Conservation (phyloP, 2,329 filamentous ascomycete genomes). For the Davidsoniella neocaledoniae region DNA sequence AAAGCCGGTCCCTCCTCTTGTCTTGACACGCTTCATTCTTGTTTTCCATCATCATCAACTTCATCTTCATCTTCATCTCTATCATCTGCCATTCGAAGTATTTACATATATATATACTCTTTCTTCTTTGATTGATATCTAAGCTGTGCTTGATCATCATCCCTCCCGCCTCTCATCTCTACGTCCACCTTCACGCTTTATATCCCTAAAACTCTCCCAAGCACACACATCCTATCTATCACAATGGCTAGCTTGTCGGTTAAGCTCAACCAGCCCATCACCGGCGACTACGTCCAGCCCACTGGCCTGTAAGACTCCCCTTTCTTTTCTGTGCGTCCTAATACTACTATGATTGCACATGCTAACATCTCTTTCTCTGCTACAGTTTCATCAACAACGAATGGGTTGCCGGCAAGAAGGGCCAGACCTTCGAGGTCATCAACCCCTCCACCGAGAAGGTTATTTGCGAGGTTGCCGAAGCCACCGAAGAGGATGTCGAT, state of each 20-base stretch:
- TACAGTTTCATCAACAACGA: constrained; percentile 81
- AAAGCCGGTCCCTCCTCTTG: constrained; percentile 4
- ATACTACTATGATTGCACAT: background rate
- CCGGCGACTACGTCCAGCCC: constrained; percentile 41
- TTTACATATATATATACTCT: background rate
- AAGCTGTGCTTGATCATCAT: constrained; percentile 9
- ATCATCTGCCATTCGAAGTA: background rate
- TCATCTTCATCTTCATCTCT: background rate
- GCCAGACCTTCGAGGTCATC: constrained; percentile 14
- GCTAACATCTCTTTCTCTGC: constrained; percentile 3
- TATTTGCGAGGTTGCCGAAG: constrained; percentile 24
- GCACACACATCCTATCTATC: background rate
- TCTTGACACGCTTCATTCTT: too few relatives aligned
- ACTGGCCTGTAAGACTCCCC: constrained; percentile 38
- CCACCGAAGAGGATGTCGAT: constrained; percentile 30
- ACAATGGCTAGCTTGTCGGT: constrained; percentile 31
- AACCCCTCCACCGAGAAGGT: constrained; percentile 17
- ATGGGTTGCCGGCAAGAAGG: constrained; percentile 36
- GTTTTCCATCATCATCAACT: background rate
- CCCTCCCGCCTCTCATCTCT: background rate
- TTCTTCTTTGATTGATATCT: background rate
- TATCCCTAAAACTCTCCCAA: background rate
- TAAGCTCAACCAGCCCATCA: constrained; percentile 51
- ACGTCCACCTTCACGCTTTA: background rate
- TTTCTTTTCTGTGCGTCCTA: background rate